phyloP scores from a whole-genome alignment of 2,329 filamentous ascomycete genomes.

The Aquanectria penicillioides region DNA sequence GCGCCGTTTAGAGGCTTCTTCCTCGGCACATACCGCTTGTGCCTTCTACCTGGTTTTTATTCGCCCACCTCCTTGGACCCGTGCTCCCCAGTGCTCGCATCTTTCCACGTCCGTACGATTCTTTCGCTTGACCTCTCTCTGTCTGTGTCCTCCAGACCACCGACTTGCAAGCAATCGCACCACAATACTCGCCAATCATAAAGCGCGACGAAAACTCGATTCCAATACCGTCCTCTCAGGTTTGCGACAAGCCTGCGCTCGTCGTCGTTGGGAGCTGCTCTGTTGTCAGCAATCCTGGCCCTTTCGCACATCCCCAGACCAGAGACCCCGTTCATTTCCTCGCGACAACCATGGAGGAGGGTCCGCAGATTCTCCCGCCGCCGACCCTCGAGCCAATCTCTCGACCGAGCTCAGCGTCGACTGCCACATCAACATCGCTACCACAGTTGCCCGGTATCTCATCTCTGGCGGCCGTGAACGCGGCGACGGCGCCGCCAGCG shows the following conservation, averaged over 20 bases:
- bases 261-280: constrained; percentile 8
- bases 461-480: constrained; percentile 54
- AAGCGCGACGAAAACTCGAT: background rate
- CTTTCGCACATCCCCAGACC: constrained; percentile 8
- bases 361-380: constrained; percentile 50
- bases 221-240: background rate
- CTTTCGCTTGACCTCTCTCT: background rate
- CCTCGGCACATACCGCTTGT: background rate
- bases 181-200: background rate
- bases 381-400: constrained; percentile 59
- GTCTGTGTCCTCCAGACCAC: background rate
- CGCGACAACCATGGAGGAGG: constrained; percentile 59
- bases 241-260: constrained; percentile 8
- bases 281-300: constrained; percentile 3
- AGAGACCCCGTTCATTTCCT: constrained; percentile 6
- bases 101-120: constrained; percentile 17
- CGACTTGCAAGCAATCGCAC: constrained; percentile 2
- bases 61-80: constrained; percentile 13
- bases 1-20: background rate
- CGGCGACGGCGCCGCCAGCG: constrained; percentile 48
- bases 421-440: constrained; percentile 52
- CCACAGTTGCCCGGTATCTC: constrained; percentile 59
- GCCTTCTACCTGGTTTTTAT: constrained; percentile 9
- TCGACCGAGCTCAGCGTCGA: constrained; percentile 60
- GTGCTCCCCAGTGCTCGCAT: constrained; percentile 10